Evolutionary conservation across 208 protist genomes (phyloP).

Genomic region (Trypanosoma rangeli): DNA sequence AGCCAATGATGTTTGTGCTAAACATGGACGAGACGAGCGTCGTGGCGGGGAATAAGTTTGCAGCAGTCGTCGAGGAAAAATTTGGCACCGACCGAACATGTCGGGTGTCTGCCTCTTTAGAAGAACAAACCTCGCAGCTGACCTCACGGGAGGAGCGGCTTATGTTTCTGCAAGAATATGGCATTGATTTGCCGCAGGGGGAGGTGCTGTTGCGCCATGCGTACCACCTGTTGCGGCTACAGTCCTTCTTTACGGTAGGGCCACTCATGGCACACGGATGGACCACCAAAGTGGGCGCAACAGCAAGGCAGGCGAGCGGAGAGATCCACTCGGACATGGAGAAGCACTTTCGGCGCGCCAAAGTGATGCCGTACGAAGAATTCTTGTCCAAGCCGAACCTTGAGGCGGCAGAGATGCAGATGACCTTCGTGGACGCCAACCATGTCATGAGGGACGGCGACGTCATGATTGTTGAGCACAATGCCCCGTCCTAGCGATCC

Average conservation of each 20-base stretch:
- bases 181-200: constrained; percentile 59
- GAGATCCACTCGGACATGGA: constrained; percentile 89
- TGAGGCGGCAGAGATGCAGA: constrained; percentile 77
- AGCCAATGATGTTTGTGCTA: constrained; percentile 87
- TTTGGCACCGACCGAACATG: constrained; percentile 59
- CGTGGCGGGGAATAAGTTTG: constrained; percentile 56
- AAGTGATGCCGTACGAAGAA: constrained; percentile 64
- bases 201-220: constrained; percentile 68
- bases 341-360: constrained; percentile 67
- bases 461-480: constrained; percentile 85
- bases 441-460: constrained; percentile 86
- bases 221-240: constrained; percentile 54
- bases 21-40: constrained; percentile 77
- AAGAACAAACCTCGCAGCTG: constrained; percentile 80
- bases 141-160: constrained; percentile 64
- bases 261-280: constrained; percentile 84
- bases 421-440: constrained; percentile 51
- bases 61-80: constrained; percentile 46
- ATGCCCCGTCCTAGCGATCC: constrained; percentile 10
- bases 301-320: constrained; percentile 62
- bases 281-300: constrained; percentile 49
- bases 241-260: constrained; percentile 90
- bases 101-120: constrained; percentile 70
- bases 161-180: constrained; percentile 79
- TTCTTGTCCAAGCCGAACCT: constrained; percentile 60